Base-by-base conservation (phyloP, 306 rosid genomes). In the Mimosa bimucronata region DNA sequence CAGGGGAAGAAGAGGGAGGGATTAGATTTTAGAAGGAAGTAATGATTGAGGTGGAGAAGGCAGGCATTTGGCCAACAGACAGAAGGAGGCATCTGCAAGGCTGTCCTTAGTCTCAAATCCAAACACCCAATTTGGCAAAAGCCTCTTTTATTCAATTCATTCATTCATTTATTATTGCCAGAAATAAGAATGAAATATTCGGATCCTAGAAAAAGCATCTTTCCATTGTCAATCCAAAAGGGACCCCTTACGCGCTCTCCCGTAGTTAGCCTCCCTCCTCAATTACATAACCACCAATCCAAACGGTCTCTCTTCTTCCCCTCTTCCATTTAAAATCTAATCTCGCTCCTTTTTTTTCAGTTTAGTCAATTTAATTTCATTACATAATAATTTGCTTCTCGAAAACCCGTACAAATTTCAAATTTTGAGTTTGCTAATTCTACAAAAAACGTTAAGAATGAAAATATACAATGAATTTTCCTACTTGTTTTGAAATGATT, bases 281-380 rank as follows among this genome's bases (percentile, higher is more conserved):
- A 31, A 1, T 75, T 73, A 73, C 79, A 42, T 81, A 81, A 76
- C 81, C 46, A 81, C 83, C 80, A 77, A 81, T 81, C 79, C 71
- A 69, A 87, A 87, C 78, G 84, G 86, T 66, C 70, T 65, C 65
- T 3, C 77, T 61, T 5, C 19, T 3, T 19, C 15, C 19, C 6
- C 52, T 14, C 19, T 4, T 14, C 45, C 14, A 13, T 41, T 37
- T 37, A n/a, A 37, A 37, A 37, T 37, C 41, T 37, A 4, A 37
- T n/a, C n/a, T n/a, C n/a, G n/a, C n/a, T n/a, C n/a, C n/a, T n/a
- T n/a, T 2, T 34, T 34, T 34, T 34, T 34, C 3, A 34, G 2
- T 34, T 0, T 0, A 34, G 38, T 34, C 38, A 34, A 34, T 34
- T 34, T 6, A 34, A 34, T 34, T 34, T 34, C 38, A 34, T 34